Evolutionary conservation across 306 rosid species (phyloP), one percentile per base, ranked within the genome.

Genomic region (Inga leiocalycina): DNA sequence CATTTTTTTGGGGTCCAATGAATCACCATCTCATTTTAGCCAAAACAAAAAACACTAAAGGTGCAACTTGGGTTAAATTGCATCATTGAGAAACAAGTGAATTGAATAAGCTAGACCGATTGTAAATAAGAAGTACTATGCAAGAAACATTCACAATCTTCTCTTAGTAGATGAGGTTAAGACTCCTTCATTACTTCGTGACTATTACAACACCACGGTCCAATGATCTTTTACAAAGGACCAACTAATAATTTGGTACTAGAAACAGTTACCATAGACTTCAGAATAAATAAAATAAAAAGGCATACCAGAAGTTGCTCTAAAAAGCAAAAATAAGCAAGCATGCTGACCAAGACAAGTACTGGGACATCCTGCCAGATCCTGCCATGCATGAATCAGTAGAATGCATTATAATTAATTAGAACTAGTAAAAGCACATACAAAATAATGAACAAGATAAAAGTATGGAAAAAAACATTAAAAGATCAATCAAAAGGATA

Each of bases 261-360:
- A 43, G 65, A 67, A 76, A 70, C 51, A 77, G 76, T 51, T 52
- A 49, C 24, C 80, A 62, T 51, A 77, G 71, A 81, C 37, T 51
- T 64, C 77, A 69, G 39, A 22, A 27, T 32, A 41, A 56, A 62
- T 52, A 59, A 54, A 71, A 71, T 74, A 56, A 71, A 75, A 87
- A 74, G 70, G 52, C 88, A 76, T 91, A 94, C 98, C 97, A 94
- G 87, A 82, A 94, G 96, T 81, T 94, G 97, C 91, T 94, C 98
- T 78, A 93, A 75, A 84, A 94, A 94, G 90, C 98, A 93, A 89
- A 94, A 94, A 87, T 94, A 94, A 14, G 97, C 92, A 71, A 94
- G 97, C 91, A 90, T 94, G 97, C 98, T 91, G 89, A 94, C 87
- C 86, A 94, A 84, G 86, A 90, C 87, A 66, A 94, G 97, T 46